Evolutionary conservation across 1,139 yeast genomes (phyloP).

Genomic region (Yamadazyma diddensiae): DNA sequence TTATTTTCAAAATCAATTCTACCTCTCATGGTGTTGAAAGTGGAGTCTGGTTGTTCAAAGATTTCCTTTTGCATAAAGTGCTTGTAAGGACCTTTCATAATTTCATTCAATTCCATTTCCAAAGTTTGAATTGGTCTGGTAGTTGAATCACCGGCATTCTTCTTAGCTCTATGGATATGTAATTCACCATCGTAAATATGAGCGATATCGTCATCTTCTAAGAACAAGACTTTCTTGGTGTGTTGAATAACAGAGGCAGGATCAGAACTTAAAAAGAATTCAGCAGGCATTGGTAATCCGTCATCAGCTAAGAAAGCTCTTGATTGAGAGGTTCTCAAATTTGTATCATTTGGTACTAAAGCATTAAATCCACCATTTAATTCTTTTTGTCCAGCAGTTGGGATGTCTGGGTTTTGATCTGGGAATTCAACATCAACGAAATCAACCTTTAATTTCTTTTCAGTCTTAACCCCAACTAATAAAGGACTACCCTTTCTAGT

Average conservation of each 20-base stretch:
- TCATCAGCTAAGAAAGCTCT: conserved; percentile 91
- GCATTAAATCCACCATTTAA: conserved; percentile 32
- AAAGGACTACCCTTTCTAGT: conserved; percentile 98
- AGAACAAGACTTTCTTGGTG: conserved; percentile 92
- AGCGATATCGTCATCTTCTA: conserved; percentile 98
- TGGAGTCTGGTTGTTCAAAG: conserved; percentile 97
- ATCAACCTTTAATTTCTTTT: conserved; percentile 91
- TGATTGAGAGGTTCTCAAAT: conserved; percentile 83
- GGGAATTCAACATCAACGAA: conserved; percentile 98
- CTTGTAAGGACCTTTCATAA: conserved; percentile 94
- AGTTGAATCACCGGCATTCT: conserved; percentile 86
- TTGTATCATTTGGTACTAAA: conserved; percentile 44
- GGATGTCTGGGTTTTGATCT: conserved; percentile 33
- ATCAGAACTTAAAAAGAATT: conserved; percentile 94
- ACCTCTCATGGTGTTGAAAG: conserved; percentile 99
- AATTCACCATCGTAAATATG: conserved; percentile 97
- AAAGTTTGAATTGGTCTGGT: conserved; percentile 94
- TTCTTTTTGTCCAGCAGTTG: conserved; percentile 5
- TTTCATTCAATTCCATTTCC: conserved; percentile 95
- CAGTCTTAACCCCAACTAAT: conserved; percentile 95
- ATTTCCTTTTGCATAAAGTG: conserved; percentile 99
- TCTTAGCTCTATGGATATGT: conserved; percentile 95
- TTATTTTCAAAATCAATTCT: conserved; percentile 88
- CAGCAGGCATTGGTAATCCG: conserved; percentile 91
- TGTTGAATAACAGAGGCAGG: conserved; percentile 98